A percentile compares a stretch with the other conserved stretches of the same genome.
Conservation (phyloP, 2,329 filamentous ascomycete genomes). For the Geoglossum cookeanum region DNA sequence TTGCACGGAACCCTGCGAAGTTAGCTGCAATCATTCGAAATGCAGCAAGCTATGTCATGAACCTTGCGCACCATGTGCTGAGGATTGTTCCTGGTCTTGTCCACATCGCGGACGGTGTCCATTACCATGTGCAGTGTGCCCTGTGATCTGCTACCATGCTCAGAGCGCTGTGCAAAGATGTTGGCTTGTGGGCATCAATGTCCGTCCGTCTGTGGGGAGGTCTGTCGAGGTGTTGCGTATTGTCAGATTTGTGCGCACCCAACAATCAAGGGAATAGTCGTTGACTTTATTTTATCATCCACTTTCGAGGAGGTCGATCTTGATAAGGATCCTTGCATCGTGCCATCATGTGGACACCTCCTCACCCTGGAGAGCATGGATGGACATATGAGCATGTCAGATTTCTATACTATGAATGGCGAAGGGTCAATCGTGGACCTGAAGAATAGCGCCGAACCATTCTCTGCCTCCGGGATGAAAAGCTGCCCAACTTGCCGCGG, state of each 20-base stretch:
- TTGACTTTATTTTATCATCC: constrained; percentile 37
- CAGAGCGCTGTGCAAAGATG: constrained; percentile 33
- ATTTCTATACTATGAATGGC: constrained; percentile 23
- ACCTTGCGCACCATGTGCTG: constrained; percentile 41
- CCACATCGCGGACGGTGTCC: constrained; percentile 29
- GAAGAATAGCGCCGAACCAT: constrained; percentile 25
- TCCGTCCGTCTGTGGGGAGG: constrained; percentile 45
- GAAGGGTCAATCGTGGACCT: constrained; percentile 16
- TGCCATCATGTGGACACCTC: constrained; percentile 45
- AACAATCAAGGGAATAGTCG: constrained; percentile 26
- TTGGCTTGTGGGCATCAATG: constrained; percentile 44
- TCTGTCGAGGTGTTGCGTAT: constrained; percentile 31
- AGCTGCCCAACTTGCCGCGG: constrained; percentile 41
- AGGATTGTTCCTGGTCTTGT: constrained; percentile 36
- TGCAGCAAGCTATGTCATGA: constrained; percentile 38
- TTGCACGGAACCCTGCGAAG: constrained; percentile 33
- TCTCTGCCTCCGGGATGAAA: constrained; percentile 31
- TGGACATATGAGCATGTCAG: constrained; percentile 35
- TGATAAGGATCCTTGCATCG: constrained; percentile 39
- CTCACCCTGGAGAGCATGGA: constrained; percentile 42
- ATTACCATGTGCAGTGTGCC: constrained; percentile 47
- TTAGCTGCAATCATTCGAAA: constrained; percentile 35
- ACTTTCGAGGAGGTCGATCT: constrained; percentile 38
- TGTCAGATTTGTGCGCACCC: constrained; percentile 37
- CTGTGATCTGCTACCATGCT: constrained; percentile 48